These are phyloP conservation scores for Pseudogymnoascus sp. DNA, from an alignment of 2,329 filamentous ascomycete species.

Conservation along the genomic window DNA sequence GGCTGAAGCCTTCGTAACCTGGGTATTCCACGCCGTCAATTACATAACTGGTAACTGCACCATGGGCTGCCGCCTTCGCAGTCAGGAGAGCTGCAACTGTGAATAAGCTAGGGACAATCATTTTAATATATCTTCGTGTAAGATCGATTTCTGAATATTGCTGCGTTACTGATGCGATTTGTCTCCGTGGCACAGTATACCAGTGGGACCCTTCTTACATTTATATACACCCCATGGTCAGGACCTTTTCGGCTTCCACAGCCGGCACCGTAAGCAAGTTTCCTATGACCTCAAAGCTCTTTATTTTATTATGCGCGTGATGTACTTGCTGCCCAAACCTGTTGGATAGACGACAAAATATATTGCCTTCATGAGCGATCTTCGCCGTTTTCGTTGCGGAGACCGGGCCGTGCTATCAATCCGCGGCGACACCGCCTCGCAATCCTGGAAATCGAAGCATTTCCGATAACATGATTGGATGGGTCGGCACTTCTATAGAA, in stretches of 20 bases:
- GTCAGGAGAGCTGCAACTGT: conserved; percentile 28
- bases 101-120: conserved; percentile 32
- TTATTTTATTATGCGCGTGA: neutral
- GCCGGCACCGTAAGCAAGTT: neutral
- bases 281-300: neutral
- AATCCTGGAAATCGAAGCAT: neutral
- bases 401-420: conserved; percentile 3
- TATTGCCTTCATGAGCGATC: conserved; percentile 2
- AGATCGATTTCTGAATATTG: neutral
- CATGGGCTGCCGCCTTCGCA: conserved; percentile 30
- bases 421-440: neutral
- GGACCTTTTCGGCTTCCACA: neutral
- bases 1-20: conserved; percentile 44
- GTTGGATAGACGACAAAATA: neutral
- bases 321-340: neutral
- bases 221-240: neutral
- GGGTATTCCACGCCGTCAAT: conserved; percentile 38
- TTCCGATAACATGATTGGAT: neutral
- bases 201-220: neutral
- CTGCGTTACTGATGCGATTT: neutral
- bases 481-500: neutral
- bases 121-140: conserved; percentile 20
- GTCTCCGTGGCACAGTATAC: neutral
- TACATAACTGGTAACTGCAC: conserved; percentile 41
- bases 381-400: conserved; percentile 4